Evolutionary conservation across 495 filamentous ascomycete genomes (phyloP), one percentile per base, ranked within the genome.

Genomic region (Penicillium maclennaniae): DNA sequence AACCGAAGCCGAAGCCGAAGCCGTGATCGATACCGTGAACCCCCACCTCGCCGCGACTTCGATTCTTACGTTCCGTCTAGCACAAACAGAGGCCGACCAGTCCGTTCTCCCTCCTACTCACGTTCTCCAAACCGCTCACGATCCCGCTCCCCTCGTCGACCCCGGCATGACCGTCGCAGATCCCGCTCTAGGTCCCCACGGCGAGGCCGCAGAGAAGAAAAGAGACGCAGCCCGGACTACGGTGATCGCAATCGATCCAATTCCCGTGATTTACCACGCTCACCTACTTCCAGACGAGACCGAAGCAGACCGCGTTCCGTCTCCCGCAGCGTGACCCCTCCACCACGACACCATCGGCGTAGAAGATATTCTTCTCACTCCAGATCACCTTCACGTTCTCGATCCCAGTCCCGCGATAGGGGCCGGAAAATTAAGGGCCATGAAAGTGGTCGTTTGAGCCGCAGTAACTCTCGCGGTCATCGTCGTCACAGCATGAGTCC

Each of bases 251-350:
- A 69, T 62, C 69, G 78, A 75, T 77, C 77, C 64, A 68, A 52
- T 55, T 60, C 69, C 68, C 69, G 68, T 75, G 66, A 72, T 56
- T 76, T 75, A 65, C 78, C 79, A 49, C 77, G 79, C 82, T 86
- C 83, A 83, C 83, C 68, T 73, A 77, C 75, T 62, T 72, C 76
- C 71, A 84, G 83, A 80, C 66, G 77, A 78, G 64, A 70, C 54
- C 75, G 68, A 65, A 65, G 68, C 57, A 65, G 69, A 64, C 64
- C 58, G 58, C 61, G 67, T 59, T 76, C 73, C 41, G 56, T 68
- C 45, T 76, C 73, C 51, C 74, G 73, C 58, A 82, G 77, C 64
- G 61, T 69, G 37, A 79, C 73, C 34, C 67, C 66, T 27, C 68
- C 66, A 3, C 67, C 72, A 42, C 59, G 59, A 23, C 56, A 51